phyloP scores from a whole-genome alignment of 2,329 filamentous ascomycete genomes.

The Talaromyces islandicus region DNA sequence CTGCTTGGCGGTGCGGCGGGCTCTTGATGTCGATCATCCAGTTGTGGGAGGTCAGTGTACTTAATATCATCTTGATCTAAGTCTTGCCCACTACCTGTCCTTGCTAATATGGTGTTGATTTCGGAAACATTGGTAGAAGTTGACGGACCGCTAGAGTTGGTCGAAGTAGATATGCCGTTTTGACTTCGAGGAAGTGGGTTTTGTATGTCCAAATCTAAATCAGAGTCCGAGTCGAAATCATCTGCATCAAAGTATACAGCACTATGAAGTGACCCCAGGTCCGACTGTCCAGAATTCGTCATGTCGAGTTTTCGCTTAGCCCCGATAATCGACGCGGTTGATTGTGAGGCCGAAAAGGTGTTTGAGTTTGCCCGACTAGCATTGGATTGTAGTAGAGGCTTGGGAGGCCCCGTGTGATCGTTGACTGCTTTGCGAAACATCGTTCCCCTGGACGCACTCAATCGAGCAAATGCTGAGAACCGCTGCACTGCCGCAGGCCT shows the following conservation, averaged over 20 bases:
- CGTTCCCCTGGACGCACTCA: background rate
- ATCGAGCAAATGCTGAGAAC: slow-evolving; percentile 19
- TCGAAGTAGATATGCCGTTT: background rate
- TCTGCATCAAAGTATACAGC: slow-evolving; percentile 65
- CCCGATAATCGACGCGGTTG: slow-evolving; percentile 20
- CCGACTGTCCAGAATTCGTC: slow-evolving; percentile 21
- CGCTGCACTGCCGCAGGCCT: slow-evolving; percentile 16
- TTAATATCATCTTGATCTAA: slow-evolving; percentile 19
- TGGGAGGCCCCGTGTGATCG: slow-evolving; percentile 27
- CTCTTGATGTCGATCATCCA: slow-evolving; percentile 14
- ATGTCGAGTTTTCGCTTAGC: slow-evolving; percentile 36
- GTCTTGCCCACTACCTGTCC: background rate
- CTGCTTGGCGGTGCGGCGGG: slow-evolving; percentile 44
- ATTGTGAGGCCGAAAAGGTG: slow-evolving; percentile 12
- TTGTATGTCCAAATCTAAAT: slow-evolving; percentile 52
- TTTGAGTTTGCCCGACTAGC: slow-evolving; percentile 20
- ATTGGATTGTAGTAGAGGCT: slow-evolving; percentile 27
- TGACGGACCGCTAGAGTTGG: background rate
- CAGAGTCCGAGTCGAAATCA: slow-evolving; percentile 80
- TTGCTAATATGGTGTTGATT: background rate
- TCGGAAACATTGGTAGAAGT: background rate
- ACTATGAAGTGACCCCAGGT: slow-evolving; percentile 39
- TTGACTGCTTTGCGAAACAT: slow-evolving; percentile 40
- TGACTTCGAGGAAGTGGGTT: slow-evolving; percentile 22
- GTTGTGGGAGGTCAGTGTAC: slow-evolving; percentile 31